Evolutionary conservation across 176 grass and related monocot species (phyloP).

Genomic region (Juncus effusus): DNA sequence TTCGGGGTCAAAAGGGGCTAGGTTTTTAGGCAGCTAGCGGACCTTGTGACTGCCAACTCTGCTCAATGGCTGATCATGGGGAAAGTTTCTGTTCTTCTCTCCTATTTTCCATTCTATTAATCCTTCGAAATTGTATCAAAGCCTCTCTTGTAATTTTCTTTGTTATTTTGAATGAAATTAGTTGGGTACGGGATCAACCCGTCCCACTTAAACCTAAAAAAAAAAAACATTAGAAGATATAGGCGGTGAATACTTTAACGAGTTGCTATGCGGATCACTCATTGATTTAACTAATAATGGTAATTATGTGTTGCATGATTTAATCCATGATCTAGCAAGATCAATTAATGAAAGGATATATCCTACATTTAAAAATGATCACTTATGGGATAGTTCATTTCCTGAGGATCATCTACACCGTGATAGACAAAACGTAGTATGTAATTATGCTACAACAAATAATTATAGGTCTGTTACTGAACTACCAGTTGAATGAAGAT

Average conservation of each 20-base stretch:
- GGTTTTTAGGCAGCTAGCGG: too few relatives aligned
- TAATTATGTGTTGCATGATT: neutral
- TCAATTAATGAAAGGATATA: neutral
- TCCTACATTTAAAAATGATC: neutral
- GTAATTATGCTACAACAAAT: neutral
- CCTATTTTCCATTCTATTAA: too few relatives aligned
- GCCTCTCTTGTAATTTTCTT: too few relatives aligned
- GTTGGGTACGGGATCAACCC: too few relatives aligned
- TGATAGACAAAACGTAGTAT: neutral
- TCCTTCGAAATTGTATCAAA: too few relatives aligned
- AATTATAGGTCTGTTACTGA: neutral
- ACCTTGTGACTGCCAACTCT: too few relatives aligned
- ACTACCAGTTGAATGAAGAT: neutral
- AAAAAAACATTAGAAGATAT: conserved; percentile 9
- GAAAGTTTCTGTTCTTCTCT: too few relatives aligned
- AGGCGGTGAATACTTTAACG: neutral
- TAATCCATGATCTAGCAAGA: conserved; percentile 1
- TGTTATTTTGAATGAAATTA: too few relatives aligned
- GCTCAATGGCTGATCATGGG: too few relatives aligned
- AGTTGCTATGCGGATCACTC: neutral
- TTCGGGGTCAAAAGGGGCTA: too few relatives aligned
- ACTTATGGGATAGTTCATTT: neutral
- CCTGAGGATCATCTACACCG: too few relatives aligned
- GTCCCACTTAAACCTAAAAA: too few relatives aligned
- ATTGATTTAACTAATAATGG: neutral